Evolutionary conservation across 2,329 filamentous ascomycete species (phyloP).

Genomic region (Xylariaceae sp.): DNA sequence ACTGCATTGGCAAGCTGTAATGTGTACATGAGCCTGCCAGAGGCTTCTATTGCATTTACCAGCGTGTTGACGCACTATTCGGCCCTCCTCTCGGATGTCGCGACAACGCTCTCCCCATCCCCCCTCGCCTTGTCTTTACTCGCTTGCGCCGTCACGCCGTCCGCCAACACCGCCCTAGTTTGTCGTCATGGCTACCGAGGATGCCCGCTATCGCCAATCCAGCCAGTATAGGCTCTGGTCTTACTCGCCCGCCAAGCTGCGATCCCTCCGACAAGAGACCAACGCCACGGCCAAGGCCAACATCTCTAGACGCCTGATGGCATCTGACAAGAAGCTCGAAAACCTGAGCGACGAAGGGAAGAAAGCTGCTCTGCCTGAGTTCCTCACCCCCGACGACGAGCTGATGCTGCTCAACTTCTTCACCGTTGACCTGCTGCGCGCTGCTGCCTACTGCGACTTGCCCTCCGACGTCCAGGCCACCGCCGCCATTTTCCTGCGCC

Average conservation of each 20-base stretch:
- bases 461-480: slow-evolving; percentile 62
- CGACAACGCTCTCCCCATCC: no score
- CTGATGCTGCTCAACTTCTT: slow-evolving; percentile 78
- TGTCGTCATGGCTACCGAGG: slow-evolving; percentile 70
- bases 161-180: not conserved
- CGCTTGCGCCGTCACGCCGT: no score
- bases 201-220: slow-evolving; percentile 84
- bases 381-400: slow-evolving; percentile 82
- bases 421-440: slow-evolving; percentile 56
- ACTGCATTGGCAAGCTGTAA: no score
- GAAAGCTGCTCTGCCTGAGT: slow-evolving; percentile 58
- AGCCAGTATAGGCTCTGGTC: slow-evolving; percentile 94
- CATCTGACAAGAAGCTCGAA: slow-evolving; percentile 48
- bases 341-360: no score
- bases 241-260: slow-evolving; percentile 72
- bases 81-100: no score
- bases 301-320: slow-evolving; percentile 57
- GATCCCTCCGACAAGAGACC: slow-evolving; percentile 70
- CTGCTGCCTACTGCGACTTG: slow-evolving; percentile 52
- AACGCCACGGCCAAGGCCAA: slow-evolving; percentile 68
- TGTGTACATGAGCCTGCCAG: no score
- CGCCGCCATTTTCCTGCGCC: slow-evolving; percentile 82
- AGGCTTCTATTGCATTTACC: no score
- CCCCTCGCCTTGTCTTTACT: no score
- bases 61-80: no score